These are phyloP conservation scores for Ogataea hybrid DNA, from an alignment of 1,139 yeast genomes.

Conservation along the genomic window DNA sequence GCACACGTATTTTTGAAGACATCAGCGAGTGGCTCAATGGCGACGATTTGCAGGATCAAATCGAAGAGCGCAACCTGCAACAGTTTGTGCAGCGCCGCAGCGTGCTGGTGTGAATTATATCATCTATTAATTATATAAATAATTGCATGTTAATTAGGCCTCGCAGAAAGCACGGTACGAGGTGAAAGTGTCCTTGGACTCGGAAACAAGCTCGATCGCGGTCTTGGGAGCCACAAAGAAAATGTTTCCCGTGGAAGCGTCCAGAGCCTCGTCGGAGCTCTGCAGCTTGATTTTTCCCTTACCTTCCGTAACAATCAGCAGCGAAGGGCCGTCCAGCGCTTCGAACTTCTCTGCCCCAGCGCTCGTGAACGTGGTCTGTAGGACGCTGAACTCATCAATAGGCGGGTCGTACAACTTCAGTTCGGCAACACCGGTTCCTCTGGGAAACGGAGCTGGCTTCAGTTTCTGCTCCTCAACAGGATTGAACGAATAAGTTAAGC, in stretches of 20 bases:
- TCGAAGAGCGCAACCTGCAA: slow-evolving; percentile 30
- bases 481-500: slow-evolving; percentile 88
- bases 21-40: slow-evolving; percentile 58
- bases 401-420: slow-evolving; percentile 89
- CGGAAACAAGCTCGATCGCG: slow-evolving; percentile 57
- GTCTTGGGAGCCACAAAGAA: slow-evolving; percentile 81
- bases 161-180: slow-evolving; percentile 88
- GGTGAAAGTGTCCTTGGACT: slow-evolving; percentile 52
- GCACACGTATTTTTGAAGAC: slow-evolving; percentile 52
- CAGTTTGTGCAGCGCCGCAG: slow-evolving; percentile 15
- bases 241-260: slow-evolving; percentile 65
- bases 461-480: slow-evolving; percentile 92
- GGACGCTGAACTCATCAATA: slow-evolving; percentile 89
- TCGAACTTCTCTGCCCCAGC: slow-evolving; percentile 45
- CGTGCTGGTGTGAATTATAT: slow-evolving; percentile 1
- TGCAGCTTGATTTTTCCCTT: slow-evolving; percentile 54
- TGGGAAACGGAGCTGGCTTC: slow-evolving; percentile 60
- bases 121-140: slow-evolving; percentile 1
- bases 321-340: slow-evolving; percentile 81
- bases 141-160: slow-evolving; percentile 35
- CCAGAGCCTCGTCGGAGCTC: slow-evolving; percentile 38
- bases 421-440: slow-evolving; percentile 65
- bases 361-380: slow-evolving; percentile 64
- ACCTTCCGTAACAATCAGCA: slow-evolving; percentile 82
- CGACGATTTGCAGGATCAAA: slow-evolving; percentile 39